A percentile compares a stretch with the other conserved stretches of the same genome.
phyloP scores from a whole-genome alignment of 73 alveolate species.

The Tetrahymena elliotti region DNA sequence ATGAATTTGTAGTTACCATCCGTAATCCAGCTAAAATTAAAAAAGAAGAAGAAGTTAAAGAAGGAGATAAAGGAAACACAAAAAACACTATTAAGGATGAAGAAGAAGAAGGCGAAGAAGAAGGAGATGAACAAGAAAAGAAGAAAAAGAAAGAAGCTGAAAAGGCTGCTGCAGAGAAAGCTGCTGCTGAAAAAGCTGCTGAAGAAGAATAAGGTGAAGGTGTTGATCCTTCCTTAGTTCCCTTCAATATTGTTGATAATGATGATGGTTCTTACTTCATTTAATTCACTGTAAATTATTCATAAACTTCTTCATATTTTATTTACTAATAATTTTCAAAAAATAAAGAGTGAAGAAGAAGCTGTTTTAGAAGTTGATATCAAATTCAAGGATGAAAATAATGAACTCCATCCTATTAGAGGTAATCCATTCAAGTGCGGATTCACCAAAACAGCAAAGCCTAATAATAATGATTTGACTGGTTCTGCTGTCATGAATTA shows the following conservation, averaged over 20 bases:
- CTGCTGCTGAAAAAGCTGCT: constrained; percentile 56
- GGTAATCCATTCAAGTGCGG: constrained; percentile 89
- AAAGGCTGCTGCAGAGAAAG: constrained; percentile 33
- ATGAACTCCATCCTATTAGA: constrained; percentile 75
- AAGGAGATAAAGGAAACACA: not conserved
- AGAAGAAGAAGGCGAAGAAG: constrained; percentile 54
- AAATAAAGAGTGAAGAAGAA: constrained; percentile 47
- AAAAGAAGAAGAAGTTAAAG: constrained; percentile 4
- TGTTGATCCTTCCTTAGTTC: constrained; percentile 56
- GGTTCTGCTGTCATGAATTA: constrained; percentile 92
- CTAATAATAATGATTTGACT: constrained; percentile 72
- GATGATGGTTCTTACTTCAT: constrained; percentile 79
- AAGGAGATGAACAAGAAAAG: constrained; percentile 59
- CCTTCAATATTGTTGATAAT: constrained; percentile 51
- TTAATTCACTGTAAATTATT: constrained; percentile 37
- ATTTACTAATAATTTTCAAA: not conserved
- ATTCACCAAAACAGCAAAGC: constrained; percentile 72
- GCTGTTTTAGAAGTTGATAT: constrained; percentile 66
- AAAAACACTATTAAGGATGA: not conserved
- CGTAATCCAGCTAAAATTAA: constrained; percentile 29
- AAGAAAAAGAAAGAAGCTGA: constrained; percentile 65
- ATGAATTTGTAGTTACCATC: constrained; percentile 81
- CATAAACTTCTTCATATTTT: not conserved
- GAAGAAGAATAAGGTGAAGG: constrained; percentile 63
- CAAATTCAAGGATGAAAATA: constrained; percentile 77